Conservation (phyloP, 352 stramenopile species). For the Pseudoperonospora humuli region DNA sequence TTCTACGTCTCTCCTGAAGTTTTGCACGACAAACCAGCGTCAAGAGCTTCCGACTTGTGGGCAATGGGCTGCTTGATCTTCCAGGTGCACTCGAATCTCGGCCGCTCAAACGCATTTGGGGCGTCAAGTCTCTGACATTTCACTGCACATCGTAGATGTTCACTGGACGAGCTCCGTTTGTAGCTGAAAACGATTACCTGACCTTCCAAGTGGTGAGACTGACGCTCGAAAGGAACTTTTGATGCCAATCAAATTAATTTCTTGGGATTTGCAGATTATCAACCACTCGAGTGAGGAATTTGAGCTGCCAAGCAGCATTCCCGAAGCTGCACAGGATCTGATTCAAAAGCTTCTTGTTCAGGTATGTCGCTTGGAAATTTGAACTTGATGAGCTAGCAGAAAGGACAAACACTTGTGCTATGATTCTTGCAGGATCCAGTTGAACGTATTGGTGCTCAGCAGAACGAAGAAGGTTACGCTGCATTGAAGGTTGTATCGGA, state of each 20-base stretch:
- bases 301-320: conserved; percentile 62
- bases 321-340: conserved; percentile 57
- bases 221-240: not conserved
- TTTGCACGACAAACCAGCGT: conserved; percentile 72
- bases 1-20: conserved; percentile 91
- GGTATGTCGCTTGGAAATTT: conserved; percentile 10
- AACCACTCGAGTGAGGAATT: conserved; percentile 73
- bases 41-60: conserved; percentile 84
- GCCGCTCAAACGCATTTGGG: not conserved
- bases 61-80: conserved; percentile 88
- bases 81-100: conserved; percentile 28
- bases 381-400: not conserved
- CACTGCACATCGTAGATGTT: conserved; percentile 48
- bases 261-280: conserved; percentile 46
- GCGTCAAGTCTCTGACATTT: not conserved
- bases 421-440: conserved; percentile 27
- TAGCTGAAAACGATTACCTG: conserved; percentile 87
- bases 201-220: conserved; percentile 80
- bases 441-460: conserved; percentile 61
- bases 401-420: too few species aligned
- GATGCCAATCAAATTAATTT: conserved; percentile 3
- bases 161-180: conserved; percentile 74
- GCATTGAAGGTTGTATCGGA: conserved; percentile 48
- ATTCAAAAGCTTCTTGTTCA: conserved; percentile 73
- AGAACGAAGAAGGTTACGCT: conserved; percentile 54